Conservation (phyloP, 768 basidiomycete genomes). For the Zangia roseola region DNA sequence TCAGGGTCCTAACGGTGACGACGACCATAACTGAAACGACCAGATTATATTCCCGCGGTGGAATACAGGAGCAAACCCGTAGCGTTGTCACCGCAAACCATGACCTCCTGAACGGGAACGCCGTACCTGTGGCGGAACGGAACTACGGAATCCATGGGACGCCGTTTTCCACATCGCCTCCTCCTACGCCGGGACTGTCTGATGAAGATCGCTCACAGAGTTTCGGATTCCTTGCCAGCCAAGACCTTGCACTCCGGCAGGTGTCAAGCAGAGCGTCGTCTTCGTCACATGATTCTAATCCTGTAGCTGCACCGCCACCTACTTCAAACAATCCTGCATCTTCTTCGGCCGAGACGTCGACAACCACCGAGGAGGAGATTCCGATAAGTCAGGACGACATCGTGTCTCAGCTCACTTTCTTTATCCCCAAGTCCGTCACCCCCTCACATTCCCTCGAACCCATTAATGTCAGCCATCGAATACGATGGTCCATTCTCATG, state of each 20-base stretch:
- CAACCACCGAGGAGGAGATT: slow-evolving; percentile 15
- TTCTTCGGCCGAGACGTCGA: slow-evolving; percentile 11
- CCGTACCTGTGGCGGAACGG: slow-evolving; percentile 36
- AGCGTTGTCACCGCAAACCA: slow-evolving; percentile 63
- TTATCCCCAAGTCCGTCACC: slow-evolving; percentile 57
- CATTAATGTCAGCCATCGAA: slow-evolving; percentile 70
- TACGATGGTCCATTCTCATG: slow-evolving; percentile 79
- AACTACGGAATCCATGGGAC: neutral
- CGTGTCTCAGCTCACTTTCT: slow-evolving; percentile 58
- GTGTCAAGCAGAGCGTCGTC: slow-evolving; percentile 17
- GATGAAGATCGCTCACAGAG: slow-evolving; percentile 16
- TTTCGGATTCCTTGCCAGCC: slow-evolving; percentile 9
- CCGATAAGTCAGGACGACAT: slow-evolving; percentile 44
- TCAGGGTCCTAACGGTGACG: slow-evolving; percentile 61
- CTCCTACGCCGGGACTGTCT: slow-evolving; percentile 15
- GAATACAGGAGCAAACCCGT: slow-evolving; percentile 59
- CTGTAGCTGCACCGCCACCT: neutral
- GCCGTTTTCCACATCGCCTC: neutral
- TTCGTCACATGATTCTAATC: slow-evolving; percentile 13
- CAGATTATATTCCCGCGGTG: slow-evolving; percentile 55
- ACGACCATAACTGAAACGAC: slow-evolving; percentile 75
- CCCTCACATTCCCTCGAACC: slow-evolving; percentile 79
- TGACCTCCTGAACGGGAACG: slow-evolving; percentile 61
- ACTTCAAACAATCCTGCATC: neutral
- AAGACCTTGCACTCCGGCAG: slow-evolving; percentile 13